phyloP scores from a whole-genome alignment of 1,139 yeast species.

The Magnusiomyces fungicola region DNA sequence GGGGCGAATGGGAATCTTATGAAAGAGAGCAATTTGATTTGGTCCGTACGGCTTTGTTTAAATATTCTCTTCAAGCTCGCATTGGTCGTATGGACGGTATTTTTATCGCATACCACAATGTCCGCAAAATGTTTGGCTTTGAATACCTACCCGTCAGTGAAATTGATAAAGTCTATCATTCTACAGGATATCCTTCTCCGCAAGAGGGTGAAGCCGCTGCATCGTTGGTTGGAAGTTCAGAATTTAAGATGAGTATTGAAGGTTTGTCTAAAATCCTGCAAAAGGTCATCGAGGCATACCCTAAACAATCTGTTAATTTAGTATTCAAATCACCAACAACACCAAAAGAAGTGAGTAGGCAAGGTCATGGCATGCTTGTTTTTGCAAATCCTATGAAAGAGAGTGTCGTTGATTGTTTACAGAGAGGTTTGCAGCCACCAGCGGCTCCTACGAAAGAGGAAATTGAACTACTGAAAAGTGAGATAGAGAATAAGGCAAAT shows the following conservation, averaged over 20 bases:
- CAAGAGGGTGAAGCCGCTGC: constrained; percentile 19
- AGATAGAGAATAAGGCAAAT: neutral
- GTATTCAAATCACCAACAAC: constrained; percentile 25
- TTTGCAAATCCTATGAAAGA: constrained; percentile 31
- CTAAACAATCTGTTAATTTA: constrained; percentile 24
- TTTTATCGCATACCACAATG: constrained; percentile 83
- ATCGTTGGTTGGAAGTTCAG: constrained; percentile 56
- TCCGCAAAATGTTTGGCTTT: constrained; percentile 76
- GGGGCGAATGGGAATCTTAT: constrained; percentile 68
- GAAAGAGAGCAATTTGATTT: constrained; percentile 75
- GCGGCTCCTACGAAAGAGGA: neutral
- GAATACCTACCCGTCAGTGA: constrained; percentile 74
- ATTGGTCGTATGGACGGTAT: constrained; percentile 98
- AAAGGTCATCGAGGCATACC: constrained; percentile 29
- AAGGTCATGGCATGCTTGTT: constrained; percentile 20
- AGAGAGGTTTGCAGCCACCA: constrained; percentile 13
- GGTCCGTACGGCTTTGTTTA: constrained; percentile 66
- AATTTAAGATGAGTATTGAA: constrained; percentile 57
- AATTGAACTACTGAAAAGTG: neutral
- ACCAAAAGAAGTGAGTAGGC: constrained; percentile 4
- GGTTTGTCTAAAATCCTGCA: constrained; percentile 51
- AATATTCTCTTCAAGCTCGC: constrained; percentile 84
- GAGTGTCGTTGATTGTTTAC: constrained; percentile 22
- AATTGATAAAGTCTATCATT: constrained; percentile 56
- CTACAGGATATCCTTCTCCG: constrained; percentile 20